Evolutionary conservation across 2,329 filamentous ascomycete species (phyloP), one percentile per base, ranked within the genome.

Genomic region (Diplodia sapinea): DNA sequence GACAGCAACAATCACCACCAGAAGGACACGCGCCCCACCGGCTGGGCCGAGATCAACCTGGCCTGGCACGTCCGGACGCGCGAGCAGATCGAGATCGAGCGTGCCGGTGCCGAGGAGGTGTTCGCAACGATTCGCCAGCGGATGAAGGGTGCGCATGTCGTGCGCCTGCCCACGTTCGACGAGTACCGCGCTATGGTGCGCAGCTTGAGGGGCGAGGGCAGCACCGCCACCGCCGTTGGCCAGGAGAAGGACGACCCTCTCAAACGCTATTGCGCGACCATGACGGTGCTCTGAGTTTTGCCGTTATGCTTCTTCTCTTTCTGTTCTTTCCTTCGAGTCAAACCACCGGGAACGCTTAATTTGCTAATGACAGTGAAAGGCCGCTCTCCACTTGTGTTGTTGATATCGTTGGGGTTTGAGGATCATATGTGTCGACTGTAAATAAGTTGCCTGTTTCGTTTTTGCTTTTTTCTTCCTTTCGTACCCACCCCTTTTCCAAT

Each of bases 131-230:
- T 67, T 17, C 31, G 43, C n/a, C 38, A 67, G 23, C 31, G 65
- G 4, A 67, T 67, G 65, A 67, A 62, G 65, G 65, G 65, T 11
- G 55, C 43, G 4, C 20, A 52, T 12, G 26, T 20, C 11, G 51
- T 51, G 9, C 65, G 65, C 8, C 36, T 67, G 56, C 65, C 65
- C 13, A 61, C 43, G 4, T 52, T 40, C 23, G 65, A 67, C 17
- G 65, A 67, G 65, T 67, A 67, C 26, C 55, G 56, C 23, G 65
- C 47, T 49, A 67, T 67, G 65, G 49, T 67, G 55, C 65, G 65
- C 65, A 67, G 65, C 49, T 20, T 67, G 31, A 33, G 56, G 20
- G 55, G 65, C 13, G 65, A 67, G 33, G 64, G 64, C 1, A 50
- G 49, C 4, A 31, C 33, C 40, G 7, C 26, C 2, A 20, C 33